These are phyloP conservation scores for Lyophyllum semitale DNA, from an alignment of 768 basidiomycete genomes.

Conservation along the genomic window DNA sequence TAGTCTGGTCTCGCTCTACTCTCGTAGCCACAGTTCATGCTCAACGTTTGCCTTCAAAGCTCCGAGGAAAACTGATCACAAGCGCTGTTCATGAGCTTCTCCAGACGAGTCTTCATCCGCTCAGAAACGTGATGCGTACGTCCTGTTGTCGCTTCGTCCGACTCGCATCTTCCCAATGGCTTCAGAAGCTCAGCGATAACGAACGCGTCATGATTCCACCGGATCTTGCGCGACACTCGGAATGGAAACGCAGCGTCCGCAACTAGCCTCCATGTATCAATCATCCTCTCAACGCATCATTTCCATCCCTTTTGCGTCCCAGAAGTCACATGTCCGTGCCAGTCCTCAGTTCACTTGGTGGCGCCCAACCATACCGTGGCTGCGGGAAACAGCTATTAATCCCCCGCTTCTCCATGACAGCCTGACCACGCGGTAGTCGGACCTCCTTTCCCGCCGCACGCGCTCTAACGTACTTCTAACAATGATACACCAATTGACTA, in stretches of 20 bases:
- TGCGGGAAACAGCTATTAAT: not conserved
- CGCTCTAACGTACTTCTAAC: not conserved
- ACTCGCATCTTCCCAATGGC: not conserved
- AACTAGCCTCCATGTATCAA: not conserved
- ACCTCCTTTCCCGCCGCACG: slow-evolving; percentile 1
- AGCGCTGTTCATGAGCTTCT: not conserved
- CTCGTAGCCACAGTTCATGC: not conserved
- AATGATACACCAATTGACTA: not conserved
- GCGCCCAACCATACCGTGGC: not conserved
- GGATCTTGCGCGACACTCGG: slow-evolving; percentile 9
- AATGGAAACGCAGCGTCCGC: not conserved
- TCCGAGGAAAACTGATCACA: not conserved
- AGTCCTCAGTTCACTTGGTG: slow-evolving; percentile 11
- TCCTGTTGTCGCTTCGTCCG: not conserved
- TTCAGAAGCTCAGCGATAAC: not conserved
- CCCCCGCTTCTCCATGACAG: not conserved
- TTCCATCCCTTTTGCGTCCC: not conserved
- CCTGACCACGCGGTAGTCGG: slow-evolving; percentile 9
- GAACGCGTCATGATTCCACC: slow-evolving; percentile 3
- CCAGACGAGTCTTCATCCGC: not conserved
- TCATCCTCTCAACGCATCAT: slow-evolving; percentile 1
- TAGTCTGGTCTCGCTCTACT: not conserved
- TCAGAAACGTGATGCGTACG: slow-evolving; percentile 1
- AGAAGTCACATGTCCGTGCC: slow-evolving; percentile 1
- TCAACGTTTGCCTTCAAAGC: not conserved